Conservation (phyloP, 2,329 filamentous ascomycete species). For the Talaromyces verruculosus region DNA sequence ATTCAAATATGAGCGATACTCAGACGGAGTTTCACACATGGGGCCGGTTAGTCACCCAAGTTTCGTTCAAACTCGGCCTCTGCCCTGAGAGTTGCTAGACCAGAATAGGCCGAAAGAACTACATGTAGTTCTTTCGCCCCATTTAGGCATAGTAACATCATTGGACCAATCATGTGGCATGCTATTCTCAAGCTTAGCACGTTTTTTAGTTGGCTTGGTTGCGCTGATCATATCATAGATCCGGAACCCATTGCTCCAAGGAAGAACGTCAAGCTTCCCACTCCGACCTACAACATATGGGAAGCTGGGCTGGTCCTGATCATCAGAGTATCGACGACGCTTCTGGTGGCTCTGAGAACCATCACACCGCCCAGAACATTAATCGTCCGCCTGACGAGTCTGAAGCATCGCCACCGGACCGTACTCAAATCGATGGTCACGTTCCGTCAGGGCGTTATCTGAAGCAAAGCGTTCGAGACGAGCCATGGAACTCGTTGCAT, state of each 20-base stretch:
- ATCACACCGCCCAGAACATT: not conserved
- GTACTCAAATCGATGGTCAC: not conserved
- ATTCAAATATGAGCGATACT: not conserved
- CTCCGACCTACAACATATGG: not conserved
- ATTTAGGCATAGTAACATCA: too few species aligned
- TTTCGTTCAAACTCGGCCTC: not conserved
- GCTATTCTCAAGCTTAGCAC: too few species aligned
- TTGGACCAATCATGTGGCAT: too few species aligned
- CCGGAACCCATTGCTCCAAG: not conserved
- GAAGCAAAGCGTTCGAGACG: constrained; percentile 8
- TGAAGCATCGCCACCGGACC: not conserved
- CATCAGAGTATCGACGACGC: not conserved
- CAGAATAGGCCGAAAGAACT: too few species aligned
- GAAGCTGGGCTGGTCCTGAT: not conserved
- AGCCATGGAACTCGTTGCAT: not conserved
- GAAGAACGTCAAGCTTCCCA: too few species aligned
- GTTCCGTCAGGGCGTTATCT: not conserved
- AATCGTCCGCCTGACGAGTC: not conserved
- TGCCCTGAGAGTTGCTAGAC: too few species aligned
- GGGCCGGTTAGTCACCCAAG: not conserved
- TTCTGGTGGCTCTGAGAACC: not conserved
- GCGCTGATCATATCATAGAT: not conserved
- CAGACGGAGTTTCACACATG: not conserved
- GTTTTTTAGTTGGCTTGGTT: too few species aligned
- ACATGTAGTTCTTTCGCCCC: too few species aligned